A percentile compares a stretch with the other conserved stretches of the same genome.
These are phyloP conservation scores for Udeniomyces megalosporus DNA, from an alignment of 768 basidiomycete genomes.

Conservation along the genomic window DNA sequence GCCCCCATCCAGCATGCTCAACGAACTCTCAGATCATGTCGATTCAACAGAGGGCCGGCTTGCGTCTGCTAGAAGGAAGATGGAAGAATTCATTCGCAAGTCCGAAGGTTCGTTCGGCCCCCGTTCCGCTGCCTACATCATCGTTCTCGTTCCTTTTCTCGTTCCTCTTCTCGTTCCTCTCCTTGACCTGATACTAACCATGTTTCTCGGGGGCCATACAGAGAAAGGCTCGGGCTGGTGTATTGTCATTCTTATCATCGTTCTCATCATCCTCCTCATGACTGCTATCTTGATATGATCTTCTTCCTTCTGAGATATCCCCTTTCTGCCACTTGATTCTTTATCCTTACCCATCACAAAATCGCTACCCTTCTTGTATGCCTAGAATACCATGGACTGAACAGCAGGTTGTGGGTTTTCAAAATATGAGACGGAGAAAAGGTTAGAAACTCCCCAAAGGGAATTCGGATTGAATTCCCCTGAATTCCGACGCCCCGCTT, in stretches of 20 bases:
- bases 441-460: too few relatives aligned
- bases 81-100: constrained; percentile 67
- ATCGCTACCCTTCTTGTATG: too few relatives aligned
- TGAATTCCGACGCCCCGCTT: too few relatives aligned
- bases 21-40: constrained; percentile 57
- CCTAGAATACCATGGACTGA: too few relatives aligned
- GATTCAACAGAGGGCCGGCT: constrained; percentile 54
- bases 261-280: constrained; percentile 59
- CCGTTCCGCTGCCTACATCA: not conserved
- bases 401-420: too few relatives aligned
- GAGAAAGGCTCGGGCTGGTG: constrained; percentile 84
- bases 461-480: too few relatives aligned
- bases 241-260: constrained; percentile 63
- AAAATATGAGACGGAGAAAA: too few relatives aligned
- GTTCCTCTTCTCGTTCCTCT: not conserved
- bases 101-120: constrained; percentile 48
- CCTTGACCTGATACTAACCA: not conserved
- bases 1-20: constrained; percentile 73
- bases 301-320: not conserved
- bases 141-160: not conserved
- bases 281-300: constrained; percentile 51
- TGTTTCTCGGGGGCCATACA: constrained; percentile 20
- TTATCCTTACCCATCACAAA: too few relatives aligned
- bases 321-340: not conserved
- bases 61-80: constrained; percentile 44